These are phyloP conservation scores for Gillenia trifoliata DNA, from an alignment of 306 rosid genomes.

Conservation along the genomic window DNA sequence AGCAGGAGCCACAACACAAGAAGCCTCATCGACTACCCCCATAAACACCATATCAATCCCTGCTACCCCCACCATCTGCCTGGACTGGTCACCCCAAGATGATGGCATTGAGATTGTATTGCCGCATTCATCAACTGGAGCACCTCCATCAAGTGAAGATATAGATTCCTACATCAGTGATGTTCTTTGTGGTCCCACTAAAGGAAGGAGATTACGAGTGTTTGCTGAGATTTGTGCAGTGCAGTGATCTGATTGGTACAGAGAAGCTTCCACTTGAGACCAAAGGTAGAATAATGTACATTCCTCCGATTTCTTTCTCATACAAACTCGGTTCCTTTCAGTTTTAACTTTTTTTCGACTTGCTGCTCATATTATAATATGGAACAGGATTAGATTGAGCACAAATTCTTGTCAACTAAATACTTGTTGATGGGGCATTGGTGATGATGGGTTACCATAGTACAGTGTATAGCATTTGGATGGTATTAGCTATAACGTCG, in stretches of 20 bases:
- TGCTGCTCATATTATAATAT: background rate
- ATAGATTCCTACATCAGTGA: conserved; percentile 29
- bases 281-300: conserved; percentile 7
- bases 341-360: background rate
- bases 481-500: background rate
- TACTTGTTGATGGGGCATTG: background rate
- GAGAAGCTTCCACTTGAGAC: conserved; percentile 5
- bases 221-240: conserved; percentile 34
- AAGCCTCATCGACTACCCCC: conserved; percentile 21
- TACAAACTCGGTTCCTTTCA: background rate
- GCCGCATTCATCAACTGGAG: conserved; percentile 29
- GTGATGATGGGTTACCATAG: too few relatives aligned
- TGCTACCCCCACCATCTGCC: background rate
- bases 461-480: background rate
- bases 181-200: conserved; percentile 19
- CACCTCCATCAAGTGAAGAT: conserved; percentile 39
- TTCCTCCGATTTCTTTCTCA: conserved; percentile 5
- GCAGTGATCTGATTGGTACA: conserved; percentile 2
- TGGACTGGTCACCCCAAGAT: conserved; percentile 69
- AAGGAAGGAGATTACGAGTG: conserved; percentile 36
- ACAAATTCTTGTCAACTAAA: background rate
- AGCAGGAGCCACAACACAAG: conserved; percentile 14
- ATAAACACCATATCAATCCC: conserved; percentile 6
- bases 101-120: conserved; percentile 48
- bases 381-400: background rate